Evolutionary conservation across 768 basidiomycete species (phyloP), one percentile per base, ranked within the genome.

Genomic region (Neoboletus brunneissimus): DNA sequence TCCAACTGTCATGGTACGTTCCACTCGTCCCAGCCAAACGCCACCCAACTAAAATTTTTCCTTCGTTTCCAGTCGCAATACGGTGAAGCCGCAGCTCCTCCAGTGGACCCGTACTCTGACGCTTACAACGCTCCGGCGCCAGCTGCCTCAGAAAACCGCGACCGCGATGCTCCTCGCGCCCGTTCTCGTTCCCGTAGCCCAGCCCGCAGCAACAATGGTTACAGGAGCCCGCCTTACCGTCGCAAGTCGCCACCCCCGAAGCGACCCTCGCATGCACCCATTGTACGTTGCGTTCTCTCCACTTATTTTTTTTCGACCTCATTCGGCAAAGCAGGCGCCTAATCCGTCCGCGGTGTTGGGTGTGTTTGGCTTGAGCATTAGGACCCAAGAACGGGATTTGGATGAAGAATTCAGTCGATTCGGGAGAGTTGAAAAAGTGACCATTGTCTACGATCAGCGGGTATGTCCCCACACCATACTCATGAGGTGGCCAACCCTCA

Each of bases 311-410:
- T 53, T 48, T 58, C 41, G 62, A 51, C 54, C 76, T 81, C 59
- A 82, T 70, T 55, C 62, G 42, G 67, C 70, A 60, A 72, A 79
- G 78, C 81, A 92, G 90, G 89, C 88, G 63, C 91, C 92, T 48
- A 88, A 87, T 71, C 90, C 94, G 22, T 88, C 89, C 64, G 87
- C 81, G 58, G 94, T 96, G 32, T 80, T 99, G 58, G 96, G 96
- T 55, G 94, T 98, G n/a, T 99, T 98, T 63, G 96, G 96, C n/a
- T 76, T 98, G 41, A 95, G 93, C 64, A 96, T 99, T 54, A 85
- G 95, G 53, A 98, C 96, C 4, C 83, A 87, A 53, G 96, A 99
- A 69, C 84, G 90, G 41, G 96, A 98, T 69, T 77, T 99, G 47
- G 93, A 98, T 62, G 91, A 96, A 61, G 94, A 97, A 72, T 98